Conservation (phyloP, 257 asterid species). For the Rhazya stricta region DNA sequence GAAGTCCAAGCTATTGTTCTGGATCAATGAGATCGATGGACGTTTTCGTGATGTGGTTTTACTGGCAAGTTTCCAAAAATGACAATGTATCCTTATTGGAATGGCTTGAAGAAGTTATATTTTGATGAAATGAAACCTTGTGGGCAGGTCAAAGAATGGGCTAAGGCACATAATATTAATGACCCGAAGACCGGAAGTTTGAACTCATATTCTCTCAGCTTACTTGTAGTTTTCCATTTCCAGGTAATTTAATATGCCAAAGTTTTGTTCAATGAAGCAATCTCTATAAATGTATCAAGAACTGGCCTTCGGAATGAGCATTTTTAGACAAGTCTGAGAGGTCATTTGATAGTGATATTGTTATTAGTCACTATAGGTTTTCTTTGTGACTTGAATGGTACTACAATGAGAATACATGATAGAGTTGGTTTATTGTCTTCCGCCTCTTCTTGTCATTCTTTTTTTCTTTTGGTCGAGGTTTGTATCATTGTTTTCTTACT, state of each 20-base stretch:
- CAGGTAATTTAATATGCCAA: slow-evolving; percentile 49
- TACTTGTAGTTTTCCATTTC: slow-evolving; percentile 85
- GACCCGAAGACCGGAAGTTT: slow-evolving; percentile 76
- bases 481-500: not conserved
- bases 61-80: slow-evolving; percentile 53
- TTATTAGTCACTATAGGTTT: too few species aligned
- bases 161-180: slow-evolving; percentile 67
- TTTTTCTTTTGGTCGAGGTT: not conserved
- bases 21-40: slow-evolving; percentile 80
- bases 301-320: not conserved
- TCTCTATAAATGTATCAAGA: not conserved
- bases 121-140: slow-evolving; percentile 23
- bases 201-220: slow-evolving; percentile 78
- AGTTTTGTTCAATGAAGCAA: not conserved
- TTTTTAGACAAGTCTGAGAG: not conserved
- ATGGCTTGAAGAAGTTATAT: not conserved
- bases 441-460: not conserved
- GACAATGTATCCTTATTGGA: slow-evolving; percentile 8
- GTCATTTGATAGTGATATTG: not conserved
- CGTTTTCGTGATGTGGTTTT: slow-evolving; percentile 82
- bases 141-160: slow-evolving; percentile 98
- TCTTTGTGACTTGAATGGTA: not conserved
- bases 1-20: slow-evolving; percentile 82
- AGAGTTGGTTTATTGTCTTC: not conserved
- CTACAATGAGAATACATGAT: not conserved